phyloP scores from a whole-genome alignment of 1,139 yeast genomes.

The Pichia sp. region DNA sequence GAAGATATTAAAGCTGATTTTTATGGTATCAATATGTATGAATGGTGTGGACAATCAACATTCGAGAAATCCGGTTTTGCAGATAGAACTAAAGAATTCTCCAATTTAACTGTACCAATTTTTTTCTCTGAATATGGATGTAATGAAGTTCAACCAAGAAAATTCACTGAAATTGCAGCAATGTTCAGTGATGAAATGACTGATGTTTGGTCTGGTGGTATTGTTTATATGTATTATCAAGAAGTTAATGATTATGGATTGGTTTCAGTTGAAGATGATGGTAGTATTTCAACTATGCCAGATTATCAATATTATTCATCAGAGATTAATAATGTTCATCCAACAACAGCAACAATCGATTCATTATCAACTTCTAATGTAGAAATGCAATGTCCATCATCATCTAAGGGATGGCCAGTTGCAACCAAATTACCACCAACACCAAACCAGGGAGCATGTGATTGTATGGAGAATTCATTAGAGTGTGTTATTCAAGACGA shows the following conservation, averaged over 20 bases:
- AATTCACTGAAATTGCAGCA: slow-evolving; percentile 63
- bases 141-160: slow-evolving; percentile 54
- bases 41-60: slow-evolving; percentile 82
- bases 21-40: slow-evolving; percentile 92
- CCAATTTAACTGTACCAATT: slow-evolving; percentile 58
- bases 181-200: slow-evolving; percentile 58
- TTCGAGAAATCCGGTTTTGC: slow-evolving; percentile 63
- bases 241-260: slow-evolving; percentile 70
- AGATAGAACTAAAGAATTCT: slow-evolving; percentile 64
- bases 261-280: slow-evolving; percentile 35
- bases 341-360: slow-evolving; percentile 49
- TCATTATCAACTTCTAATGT: slow-evolving; percentile 37
- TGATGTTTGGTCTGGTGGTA: slow-evolving; percentile 84
- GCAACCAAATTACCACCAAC: slow-evolving; percentile 67
- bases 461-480: slow-evolving; percentile 48
- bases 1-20: slow-evolving; percentile 67
- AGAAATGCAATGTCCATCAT: slow-evolving; percentile 44
- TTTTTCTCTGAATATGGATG: slow-evolving; percentile 84
- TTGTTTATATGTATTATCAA: slow-evolving; percentile 75
- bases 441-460: slow-evolving; percentile 56
- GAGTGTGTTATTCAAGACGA: slow-evolving; percentile 47
- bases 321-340: slow-evolving; percentile 50
- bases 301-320: slow-evolving; percentile 52
- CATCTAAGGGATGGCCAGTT: slow-evolving; percentile 49
- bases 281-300: slow-evolving; percentile 46